Evolutionary conservation across 352 stramenopile genomes (phyloP).

Genomic region (Phytophthora sansomeana): DNA sequence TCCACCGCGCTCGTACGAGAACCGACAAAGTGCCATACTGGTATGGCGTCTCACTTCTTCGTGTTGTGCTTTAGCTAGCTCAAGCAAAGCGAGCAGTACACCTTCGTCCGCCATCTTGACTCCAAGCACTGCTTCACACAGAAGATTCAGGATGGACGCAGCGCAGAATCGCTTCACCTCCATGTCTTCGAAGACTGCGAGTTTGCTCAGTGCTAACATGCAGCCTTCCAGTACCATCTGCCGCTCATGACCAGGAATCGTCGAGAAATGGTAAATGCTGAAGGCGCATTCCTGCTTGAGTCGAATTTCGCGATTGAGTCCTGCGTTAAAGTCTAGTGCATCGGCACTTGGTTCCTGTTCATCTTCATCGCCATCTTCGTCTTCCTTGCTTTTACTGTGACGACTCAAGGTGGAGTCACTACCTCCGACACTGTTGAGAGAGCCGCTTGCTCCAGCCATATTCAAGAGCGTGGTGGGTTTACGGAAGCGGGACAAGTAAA

Average conservation of each 20-base stretch:
- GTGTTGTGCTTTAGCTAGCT: constrained; percentile 82
- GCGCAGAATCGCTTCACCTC: constrained; percentile 87
- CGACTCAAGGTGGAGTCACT: constrained; percentile 45
- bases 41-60: constrained; percentile 86
- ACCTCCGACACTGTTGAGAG: constrained; percentile 17
- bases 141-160: constrained; percentile 82
- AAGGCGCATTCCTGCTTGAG: constrained; percentile 87
- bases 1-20: constrained; percentile 77
- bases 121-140: constrained; percentile 57
- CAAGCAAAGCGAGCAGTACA: constrained; percentile 69
- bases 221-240: constrained; percentile 82
- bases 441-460: constrained; percentile 27
- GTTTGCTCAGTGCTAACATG: constrained; percentile 74
- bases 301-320: constrained; percentile 60
- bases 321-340: constrained; percentile 43
- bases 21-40: constrained; percentile 84
- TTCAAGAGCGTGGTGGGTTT: constrained; percentile 57
- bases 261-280: constrained; percentile 86
- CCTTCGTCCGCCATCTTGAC: constrained; percentile 79
- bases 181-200: constrained; percentile 83
- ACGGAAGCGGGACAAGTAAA: constrained; percentile 85
- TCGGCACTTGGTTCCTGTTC: constrained; percentile 47
- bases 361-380: constrained; percentile 62
- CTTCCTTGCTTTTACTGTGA: constrained; percentile 44
- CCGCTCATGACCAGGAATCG: constrained; percentile 63